Percentiles rank a stretch among this genome's conserved stretches.
phyloP scores from a whole-genome alignment of 306 rosid species.

The Prunus mira region DNA sequence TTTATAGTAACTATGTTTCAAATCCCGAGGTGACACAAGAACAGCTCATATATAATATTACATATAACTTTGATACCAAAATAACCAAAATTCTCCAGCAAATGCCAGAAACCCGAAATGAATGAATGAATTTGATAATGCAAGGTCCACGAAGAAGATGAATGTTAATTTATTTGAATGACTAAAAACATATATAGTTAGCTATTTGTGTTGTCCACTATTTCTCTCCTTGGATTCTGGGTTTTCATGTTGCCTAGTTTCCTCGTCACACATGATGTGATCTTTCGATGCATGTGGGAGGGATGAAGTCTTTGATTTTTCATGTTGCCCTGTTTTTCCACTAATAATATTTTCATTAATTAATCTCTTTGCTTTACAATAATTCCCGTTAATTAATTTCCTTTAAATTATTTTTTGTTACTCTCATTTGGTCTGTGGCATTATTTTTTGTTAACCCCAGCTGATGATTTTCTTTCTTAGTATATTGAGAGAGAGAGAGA shows the following conservation, averaged over 20 bases:
- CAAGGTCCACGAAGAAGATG: constrained; percentile 39
- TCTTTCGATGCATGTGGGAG: constrained; percentile 11
- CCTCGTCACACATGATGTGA: constrained; percentile 65
- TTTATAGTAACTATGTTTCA: constrained; percentile 18
- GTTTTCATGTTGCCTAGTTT: constrained; percentile 74
- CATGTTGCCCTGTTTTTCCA: not conserved
- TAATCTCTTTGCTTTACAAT: not conserved
- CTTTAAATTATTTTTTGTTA: not conserved
- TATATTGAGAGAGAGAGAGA: not conserved
- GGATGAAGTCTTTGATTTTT: constrained; percentile 16
- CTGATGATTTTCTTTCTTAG: not conserved
- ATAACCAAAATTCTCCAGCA: constrained; percentile 54
- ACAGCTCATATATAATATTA: constrained; percentile 1
- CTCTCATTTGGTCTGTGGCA: not conserved
- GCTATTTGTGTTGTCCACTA: constrained; percentile 4
- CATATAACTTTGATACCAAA: constrained; percentile 23
- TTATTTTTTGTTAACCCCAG: not conserved
- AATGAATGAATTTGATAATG: constrained; percentile 29
- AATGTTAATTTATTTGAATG: not conserved
- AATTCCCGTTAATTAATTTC: not conserved
- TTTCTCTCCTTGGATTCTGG: constrained; percentile 72
- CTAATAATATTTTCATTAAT: not conserved
- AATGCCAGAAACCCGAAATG: constrained; percentile 46
- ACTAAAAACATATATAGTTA: not conserved
- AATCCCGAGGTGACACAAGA: constrained; percentile 23